Evolutionary conservation across 345 rosid species (phyloP), one percentile per base, ranked within the genome.

Genomic region (Carallia pectinifolia): DNA sequence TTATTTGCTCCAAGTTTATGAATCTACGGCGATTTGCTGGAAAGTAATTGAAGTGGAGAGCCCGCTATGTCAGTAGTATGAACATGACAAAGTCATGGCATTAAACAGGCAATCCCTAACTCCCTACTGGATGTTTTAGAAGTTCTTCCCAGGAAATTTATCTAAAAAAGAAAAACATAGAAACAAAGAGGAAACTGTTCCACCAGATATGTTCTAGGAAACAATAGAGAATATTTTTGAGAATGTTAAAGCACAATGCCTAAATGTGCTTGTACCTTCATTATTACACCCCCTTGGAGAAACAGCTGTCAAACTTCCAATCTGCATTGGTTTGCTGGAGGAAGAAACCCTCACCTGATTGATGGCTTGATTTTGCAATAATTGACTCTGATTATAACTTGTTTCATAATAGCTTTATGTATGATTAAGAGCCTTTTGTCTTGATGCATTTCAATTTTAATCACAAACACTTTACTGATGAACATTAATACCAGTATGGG

Each of bases 401-500:
- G 56, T 15, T 18, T 59, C 31, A n/a, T 36, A 62, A 15, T 53
- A 62, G 39, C 54, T 53, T 71, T 53, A n/a, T 62, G 61, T 38
- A n/a, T 64, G n/a, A 38, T 6, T 62, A 16, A 44, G 48, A 44
- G 62, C 15, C 19, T 52, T 39, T 4, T 0, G 7, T 17, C 4
- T 18, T 38, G 15, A 17, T 68, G 8, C 31, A 2, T 70, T 54
- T 33, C 18, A 2, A 18, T 58, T 59, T 62, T 50, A 53, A 63
- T 12, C 53, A 50, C 50, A 53, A 12, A 37, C 27, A 4, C 68
- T 68, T 70, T 37, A 30, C 52, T 74, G 36, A 69, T 63, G 37
- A 29, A 38, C 76, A 78, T 81, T 39, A 67, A 79, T 66, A 17
- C 73, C 64, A 72, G 73, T 67, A 68, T 61, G 69, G 81, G 82